Percentiles rank a stretch among this genome's conserved stretches.
Conservation (phyloP, 257 asterid genomes). For the Nicotiana benthamiana region DNA sequence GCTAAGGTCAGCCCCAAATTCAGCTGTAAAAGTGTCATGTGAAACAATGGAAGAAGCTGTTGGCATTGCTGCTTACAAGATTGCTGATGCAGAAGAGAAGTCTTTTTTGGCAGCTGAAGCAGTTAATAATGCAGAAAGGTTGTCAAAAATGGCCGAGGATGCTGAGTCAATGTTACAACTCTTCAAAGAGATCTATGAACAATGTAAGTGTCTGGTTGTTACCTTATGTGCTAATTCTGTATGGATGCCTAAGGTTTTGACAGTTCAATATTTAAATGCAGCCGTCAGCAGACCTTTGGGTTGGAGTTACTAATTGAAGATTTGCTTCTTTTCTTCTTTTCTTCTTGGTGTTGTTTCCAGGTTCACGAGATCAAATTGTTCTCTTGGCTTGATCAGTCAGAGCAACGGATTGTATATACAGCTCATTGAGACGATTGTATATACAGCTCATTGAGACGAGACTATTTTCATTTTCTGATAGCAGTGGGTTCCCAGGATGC, state of each 20-base stretch:
- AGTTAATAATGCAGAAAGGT: constrained; percentile 34
- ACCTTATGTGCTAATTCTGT: neutral
- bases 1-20: constrained; percentile 16
- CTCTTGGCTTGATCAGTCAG: constrained; percentile 13
- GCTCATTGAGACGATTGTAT: neutral
- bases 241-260: neutral
- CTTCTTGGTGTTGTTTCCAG: constrained; percentile 16
- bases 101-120: constrained; percentile 38
- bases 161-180: constrained; percentile 24
- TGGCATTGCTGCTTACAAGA: constrained; percentile 28
- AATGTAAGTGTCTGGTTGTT: constrained; percentile 11
- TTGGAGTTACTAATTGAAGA: neutral
- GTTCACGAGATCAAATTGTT: constrained; percentile 21
- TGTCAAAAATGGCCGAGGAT: constrained; percentile 40
- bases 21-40: constrained; percentile 4
- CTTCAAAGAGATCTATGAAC: constrained; percentile 23
- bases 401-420: constrained; percentile 15
- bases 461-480: neutral
- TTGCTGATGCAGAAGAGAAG: constrained; percentile 49
- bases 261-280: neutral
- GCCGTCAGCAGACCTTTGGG: neutral
- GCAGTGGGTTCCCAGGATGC: constrained; percentile 4
- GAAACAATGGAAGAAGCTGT: constrained; percentile 32
- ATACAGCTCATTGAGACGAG: constrained; percentile 1
- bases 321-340: neutral